Evolutionary conservation across 2,329 filamentous ascomycete genomes (phyloP).

Genomic region (Botrytis squamosa): DNA sequence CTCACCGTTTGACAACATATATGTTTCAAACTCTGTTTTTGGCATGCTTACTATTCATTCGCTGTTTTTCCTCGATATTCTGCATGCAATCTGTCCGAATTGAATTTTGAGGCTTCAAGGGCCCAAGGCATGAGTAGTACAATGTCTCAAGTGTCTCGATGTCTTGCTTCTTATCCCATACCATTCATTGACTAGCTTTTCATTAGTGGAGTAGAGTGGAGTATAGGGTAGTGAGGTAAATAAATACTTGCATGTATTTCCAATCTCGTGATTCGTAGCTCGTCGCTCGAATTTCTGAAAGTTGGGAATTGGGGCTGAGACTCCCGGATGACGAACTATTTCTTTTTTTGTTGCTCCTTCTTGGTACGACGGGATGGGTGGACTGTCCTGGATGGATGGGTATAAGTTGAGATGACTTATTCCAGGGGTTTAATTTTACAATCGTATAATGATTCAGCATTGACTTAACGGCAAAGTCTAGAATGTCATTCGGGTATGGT

Average conservation of each 20-base stretch:
- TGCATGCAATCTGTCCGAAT: background rate
- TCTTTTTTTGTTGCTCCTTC: background rate
- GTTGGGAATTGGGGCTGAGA: background rate
- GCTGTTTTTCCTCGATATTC: background rate
- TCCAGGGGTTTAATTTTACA: background rate
- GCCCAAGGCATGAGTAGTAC: constrained; percentile 1
- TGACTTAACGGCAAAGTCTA: background rate
- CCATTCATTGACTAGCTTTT: background rate
- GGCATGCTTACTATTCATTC: background rate
- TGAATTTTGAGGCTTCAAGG: background rate
- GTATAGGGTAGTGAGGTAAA: background rate
- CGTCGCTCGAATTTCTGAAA: background rate
- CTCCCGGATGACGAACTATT: background rate
- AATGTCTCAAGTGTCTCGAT: background rate
- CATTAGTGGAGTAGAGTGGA: background rate
- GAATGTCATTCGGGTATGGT: background rate
- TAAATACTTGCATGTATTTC: background rate
- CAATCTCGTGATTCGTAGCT: background rate
- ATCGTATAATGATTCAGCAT: background rate
- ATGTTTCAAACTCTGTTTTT: constrained; percentile 4
- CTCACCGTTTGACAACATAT: constrained; percentile 5
- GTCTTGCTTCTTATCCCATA: background rate
- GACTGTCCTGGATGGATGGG: background rate
- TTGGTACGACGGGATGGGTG: background rate
- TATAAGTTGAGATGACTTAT: background rate